Conservation (phyloP, 2,329 filamentous ascomycete species). For the Botrytis fabae region DNA sequence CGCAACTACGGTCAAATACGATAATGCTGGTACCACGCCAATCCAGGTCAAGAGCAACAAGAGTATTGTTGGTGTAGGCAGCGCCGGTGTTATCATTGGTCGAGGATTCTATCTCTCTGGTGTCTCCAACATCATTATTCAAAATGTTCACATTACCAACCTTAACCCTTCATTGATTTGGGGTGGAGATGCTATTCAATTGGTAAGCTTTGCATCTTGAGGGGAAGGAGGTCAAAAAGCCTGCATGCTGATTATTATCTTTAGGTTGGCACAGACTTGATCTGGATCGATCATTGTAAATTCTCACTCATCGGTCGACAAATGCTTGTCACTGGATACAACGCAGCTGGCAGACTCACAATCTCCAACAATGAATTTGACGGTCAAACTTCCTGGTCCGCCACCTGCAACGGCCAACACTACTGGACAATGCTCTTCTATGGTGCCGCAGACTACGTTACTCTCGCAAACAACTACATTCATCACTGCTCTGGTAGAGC, state of each 20-base stretch:
- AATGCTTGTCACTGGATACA: conserved; percentile 43
- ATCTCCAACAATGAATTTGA: conserved; percentile 50
- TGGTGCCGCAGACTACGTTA: conserved; percentile 44
- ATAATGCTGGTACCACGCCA: conserved; percentile 29
- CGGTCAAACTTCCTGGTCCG: conserved; percentile 45
- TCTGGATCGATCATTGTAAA: conserved; percentile 43
- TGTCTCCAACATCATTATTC: conserved; percentile 35
- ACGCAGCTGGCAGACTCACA: conserved; percentile 43
- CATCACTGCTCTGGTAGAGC: conserved; percentile 46
- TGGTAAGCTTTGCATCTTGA: conserved; percentile 24
- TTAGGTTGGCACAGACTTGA: conserved; percentile 36
- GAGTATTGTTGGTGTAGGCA: conserved; percentile 34
- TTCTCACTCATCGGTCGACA: conserved; percentile 43
- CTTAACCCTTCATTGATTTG: conserved; percentile 44
- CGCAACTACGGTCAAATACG: conserved; percentile 21
- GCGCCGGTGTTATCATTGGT: conserved; percentile 32
- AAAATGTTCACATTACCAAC: conserved; percentile 36
- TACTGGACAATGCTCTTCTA: conserved; percentile 48
- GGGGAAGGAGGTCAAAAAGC: background rate
- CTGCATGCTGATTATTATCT: background rate
- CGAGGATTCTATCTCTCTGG: conserved; percentile 34
- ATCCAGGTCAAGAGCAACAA: conserved; percentile 37
- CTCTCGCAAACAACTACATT: conserved; percentile 46
- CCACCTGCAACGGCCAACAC: conserved; percentile 48
- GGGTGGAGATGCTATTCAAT: conserved; percentile 42